These are phyloP conservation scores for Adansonia digitata DNA, from an alignment of 345 rosid species.

Conservation along the genomic window DNA sequence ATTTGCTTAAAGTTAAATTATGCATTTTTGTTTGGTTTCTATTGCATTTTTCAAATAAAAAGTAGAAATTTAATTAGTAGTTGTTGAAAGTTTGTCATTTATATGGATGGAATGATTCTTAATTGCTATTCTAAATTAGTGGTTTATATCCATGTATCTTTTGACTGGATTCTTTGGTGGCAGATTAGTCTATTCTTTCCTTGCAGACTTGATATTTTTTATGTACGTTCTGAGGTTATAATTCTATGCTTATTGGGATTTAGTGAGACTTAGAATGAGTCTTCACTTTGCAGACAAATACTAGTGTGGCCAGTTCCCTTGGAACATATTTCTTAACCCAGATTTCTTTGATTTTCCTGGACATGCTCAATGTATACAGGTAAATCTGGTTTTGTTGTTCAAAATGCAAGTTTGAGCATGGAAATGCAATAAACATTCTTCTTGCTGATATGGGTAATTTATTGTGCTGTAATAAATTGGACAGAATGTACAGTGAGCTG, in stretches of 20 bases:
- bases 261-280: not conserved
- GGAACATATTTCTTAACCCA: constrained; percentile 89
- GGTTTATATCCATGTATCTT: not conserved
- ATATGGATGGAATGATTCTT: not conserved
- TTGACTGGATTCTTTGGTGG: not conserved
- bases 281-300: constrained; percentile 72
- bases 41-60: not conserved
- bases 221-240: not conserved
- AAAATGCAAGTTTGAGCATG: not conserved
- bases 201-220: not conserved
- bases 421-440: not conserved
- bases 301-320: constrained; percentile 89
- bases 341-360: constrained; percentile 79
- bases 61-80: not conserved
- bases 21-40: not conserved
- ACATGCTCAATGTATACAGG: constrained; percentile 99
- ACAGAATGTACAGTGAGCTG: constrained; percentile 99
- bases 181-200: not conserved
- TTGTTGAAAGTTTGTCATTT: not conserved
- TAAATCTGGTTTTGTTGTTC: constrained; percentile 19
- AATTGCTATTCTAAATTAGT: not conserved
- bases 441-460: constrained; percentile 1
- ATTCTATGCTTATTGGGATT: not conserved
- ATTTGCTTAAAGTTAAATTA: not conserved
- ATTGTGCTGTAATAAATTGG: constrained; percentile 12